phyloP scores from a whole-genome alignment of 106 monocot genomes.

The Dioscorea zingiberensis region DNA sequence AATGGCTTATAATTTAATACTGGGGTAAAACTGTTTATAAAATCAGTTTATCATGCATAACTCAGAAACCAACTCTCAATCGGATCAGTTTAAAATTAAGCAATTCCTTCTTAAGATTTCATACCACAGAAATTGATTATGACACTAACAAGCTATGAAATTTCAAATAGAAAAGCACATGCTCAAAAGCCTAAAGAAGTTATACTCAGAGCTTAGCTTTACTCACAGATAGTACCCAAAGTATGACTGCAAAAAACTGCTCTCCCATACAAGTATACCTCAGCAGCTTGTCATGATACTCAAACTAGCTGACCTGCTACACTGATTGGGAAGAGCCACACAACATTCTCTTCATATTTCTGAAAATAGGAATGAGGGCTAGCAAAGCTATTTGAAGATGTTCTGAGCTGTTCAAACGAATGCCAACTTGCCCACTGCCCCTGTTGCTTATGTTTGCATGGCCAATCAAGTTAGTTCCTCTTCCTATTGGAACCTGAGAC shows the following conservation, averaged over 20 bases:
- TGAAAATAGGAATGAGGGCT: slow-evolving; percentile 62
- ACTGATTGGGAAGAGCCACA: slow-evolving; percentile 23
- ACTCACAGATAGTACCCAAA: slow-evolving; percentile 8
- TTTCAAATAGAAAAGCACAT: neutral
- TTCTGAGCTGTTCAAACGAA: slow-evolving; percentile 83
- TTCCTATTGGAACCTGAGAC: slow-evolving; percentile 76
- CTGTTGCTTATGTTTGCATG: slow-evolving; percentile 75
- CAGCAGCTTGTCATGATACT: neutral
- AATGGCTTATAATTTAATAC: too few relatives aligned
- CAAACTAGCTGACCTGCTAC: slow-evolving; percentile 11
- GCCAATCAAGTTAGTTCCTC: slow-evolving; percentile 51
- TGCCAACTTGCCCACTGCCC: slow-evolving; percentile 78
- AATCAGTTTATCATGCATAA: too few relatives aligned
- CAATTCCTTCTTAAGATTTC: slow-evolving; percentile 1
- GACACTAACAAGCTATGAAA: neutral
- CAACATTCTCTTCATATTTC: slow-evolving; percentile 42
- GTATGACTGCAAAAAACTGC: neutral
- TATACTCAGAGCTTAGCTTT: slow-evolving; percentile 6
- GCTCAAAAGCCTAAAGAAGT: neutral
- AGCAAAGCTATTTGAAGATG: slow-evolving; percentile 71
- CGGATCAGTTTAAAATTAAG: slow-evolving; percentile 3
- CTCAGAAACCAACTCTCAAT: neutral
- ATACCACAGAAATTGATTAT: neutral
- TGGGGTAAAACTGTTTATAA: too few relatives aligned
- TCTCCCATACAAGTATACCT: neutral